Evolutionary conservation across 169 alveolate species (phyloP).

Genomic region (Sarcocystis neurona): DNA sequence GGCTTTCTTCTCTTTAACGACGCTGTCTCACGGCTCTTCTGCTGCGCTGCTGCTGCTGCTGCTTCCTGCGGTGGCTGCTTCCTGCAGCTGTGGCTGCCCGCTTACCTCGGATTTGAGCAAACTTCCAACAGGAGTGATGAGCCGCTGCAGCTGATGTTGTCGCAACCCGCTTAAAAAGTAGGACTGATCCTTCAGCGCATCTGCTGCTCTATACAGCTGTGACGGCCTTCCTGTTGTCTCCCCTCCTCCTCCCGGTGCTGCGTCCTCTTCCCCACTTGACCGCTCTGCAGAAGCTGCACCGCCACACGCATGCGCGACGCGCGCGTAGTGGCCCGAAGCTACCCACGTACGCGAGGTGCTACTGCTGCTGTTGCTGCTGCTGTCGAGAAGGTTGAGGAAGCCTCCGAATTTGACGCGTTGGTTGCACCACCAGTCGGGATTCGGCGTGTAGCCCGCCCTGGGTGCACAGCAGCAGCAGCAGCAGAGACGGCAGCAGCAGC

Average conservation of each 20-base stretch:
- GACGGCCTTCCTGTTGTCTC: not conserved
- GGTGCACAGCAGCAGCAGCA: not conserved
- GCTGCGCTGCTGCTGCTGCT: no score
- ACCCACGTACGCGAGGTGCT: slow-evolving; percentile 49
- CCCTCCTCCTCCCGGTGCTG: slow-evolving; percentile 7
- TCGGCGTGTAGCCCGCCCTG: slow-evolving; percentile 76
- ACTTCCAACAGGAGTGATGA: slow-evolving; percentile 71
- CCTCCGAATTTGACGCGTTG: slow-evolving; percentile 74
- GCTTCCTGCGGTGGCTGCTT: no score
- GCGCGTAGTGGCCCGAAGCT: slow-evolving; percentile 81
- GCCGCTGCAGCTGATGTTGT: slow-evolving; percentile 65
- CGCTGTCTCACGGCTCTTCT: no score
- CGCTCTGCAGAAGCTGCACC: not conserved
- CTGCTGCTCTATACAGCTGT: slow-evolving; percentile 50
- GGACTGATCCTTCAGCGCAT: slow-evolving; percentile 74
- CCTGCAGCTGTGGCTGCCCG: no score
- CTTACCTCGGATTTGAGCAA: slow-evolving; percentile 71
- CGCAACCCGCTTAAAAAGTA: slow-evolving; percentile 73
- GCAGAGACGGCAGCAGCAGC: not conserved
- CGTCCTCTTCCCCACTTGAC: not conserved
- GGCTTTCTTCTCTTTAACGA: no score
- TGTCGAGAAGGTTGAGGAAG: slow-evolving; percentile 62
- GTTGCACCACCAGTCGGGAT: slow-evolving; percentile 80
- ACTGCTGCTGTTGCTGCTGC: not conserved
- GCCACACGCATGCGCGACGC: slow-evolving; percentile 11